phyloP scores from a whole-genome alignment of 345 rosid genomes.

The Corchorus capsularis region DNA sequence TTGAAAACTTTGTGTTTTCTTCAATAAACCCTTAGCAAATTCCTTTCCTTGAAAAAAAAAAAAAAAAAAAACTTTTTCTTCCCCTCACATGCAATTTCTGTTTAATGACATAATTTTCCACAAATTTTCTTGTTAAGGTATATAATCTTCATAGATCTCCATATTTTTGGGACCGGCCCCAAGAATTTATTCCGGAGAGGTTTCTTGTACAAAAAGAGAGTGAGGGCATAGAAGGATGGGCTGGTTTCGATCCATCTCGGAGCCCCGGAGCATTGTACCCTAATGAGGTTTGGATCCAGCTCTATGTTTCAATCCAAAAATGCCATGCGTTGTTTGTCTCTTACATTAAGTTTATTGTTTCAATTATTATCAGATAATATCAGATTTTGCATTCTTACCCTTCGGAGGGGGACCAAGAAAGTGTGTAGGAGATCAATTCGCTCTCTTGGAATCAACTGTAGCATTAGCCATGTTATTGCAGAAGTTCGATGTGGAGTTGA shows the following conservation, averaged over 20 bases:
- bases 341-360: constrained; percentile 21
- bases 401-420: constrained; percentile 96
- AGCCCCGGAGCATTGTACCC: constrained; percentile 93
- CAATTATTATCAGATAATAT: constrained; percentile 48
- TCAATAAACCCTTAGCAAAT: neutral
- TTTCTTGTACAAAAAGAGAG: constrained; percentile 52
- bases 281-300: constrained; percentile 58
- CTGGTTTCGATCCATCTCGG: constrained; percentile 87
- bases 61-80: too few relatives aligned
- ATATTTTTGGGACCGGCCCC: constrained; percentile 79
- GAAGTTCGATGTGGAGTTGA: constrained; percentile 73
- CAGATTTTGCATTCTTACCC: constrained; percentile 88
- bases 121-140: constrained; percentile 44
- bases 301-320: neutral
- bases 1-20: constrained; percentile 5
- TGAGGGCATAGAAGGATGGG: constrained; percentile 80
- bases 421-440: constrained; percentile 96
- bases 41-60: neutral
- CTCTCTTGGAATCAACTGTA: constrained; percentile 84
- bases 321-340: neutral
- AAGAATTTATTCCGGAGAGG: constrained; percentile 83
- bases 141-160: constrained; percentile 95
- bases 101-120: neutral
- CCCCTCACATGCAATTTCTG: neutral
- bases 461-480: constrained; percentile 76